These are phyloP conservation scores for Rachicladosporium sp. DNA, from an alignment of 2,329 filamentous ascomycete species.

Conservation along the genomic window DNA sequence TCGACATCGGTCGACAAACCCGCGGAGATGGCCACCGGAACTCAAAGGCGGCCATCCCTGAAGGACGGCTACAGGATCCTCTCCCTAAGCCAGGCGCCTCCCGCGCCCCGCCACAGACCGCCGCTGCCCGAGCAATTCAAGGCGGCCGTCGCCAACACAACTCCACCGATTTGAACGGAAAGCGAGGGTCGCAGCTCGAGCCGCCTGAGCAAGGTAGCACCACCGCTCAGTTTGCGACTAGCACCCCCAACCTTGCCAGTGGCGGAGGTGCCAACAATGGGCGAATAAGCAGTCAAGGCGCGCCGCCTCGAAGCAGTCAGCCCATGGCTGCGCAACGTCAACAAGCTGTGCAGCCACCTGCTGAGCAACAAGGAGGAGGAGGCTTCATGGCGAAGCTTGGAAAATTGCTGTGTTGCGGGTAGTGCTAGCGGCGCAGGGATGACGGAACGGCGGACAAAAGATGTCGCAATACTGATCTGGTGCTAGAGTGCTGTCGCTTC, in stretches of 20 bases:
- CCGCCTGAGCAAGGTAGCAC: slow-evolving; percentile 66
- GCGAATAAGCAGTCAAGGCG: slow-evolving; percentile 4
- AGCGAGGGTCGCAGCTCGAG: slow-evolving; percentile 69
- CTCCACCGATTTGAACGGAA: slow-evolving; percentile 30
- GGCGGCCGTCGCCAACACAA: slow-evolving; percentile 18
- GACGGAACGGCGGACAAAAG: no score
- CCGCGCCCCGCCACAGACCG: slow-evolving; percentile 60
- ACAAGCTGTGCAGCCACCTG: slow-evolving; percentile 15
- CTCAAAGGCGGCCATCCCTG: slow-evolving; percentile 37
- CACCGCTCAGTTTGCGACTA: slow-evolving; percentile 93
- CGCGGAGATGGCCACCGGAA: slow-evolving; percentile 46
- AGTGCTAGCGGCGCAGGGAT: slow-evolving; percentile 9
- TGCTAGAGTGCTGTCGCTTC: no score
- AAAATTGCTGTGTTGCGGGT: slow-evolving; percentile 83
- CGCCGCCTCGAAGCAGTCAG: slow-evolving; percentile 24
- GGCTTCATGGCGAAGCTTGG: slow-evolving; percentile 84
- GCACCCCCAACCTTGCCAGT: slow-evolving; percentile 47
- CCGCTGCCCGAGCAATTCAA: slow-evolving; percentile 45
- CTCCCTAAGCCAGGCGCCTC: slow-evolving; percentile 50
- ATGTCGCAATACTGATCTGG: no score
- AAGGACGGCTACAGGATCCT: slow-evolving; percentile 34
- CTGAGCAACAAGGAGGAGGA: slow-evolving; percentile 52
- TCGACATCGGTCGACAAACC: slow-evolving; percentile 48
- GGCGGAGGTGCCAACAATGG: slow-evolving; percentile 2
- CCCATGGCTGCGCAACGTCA: slow-evolving; percentile 1